Evolutionary conservation across 2,329 filamentous ascomycete genomes (phyloP).

Genomic region (Hypoxylon sp.): DNA sequence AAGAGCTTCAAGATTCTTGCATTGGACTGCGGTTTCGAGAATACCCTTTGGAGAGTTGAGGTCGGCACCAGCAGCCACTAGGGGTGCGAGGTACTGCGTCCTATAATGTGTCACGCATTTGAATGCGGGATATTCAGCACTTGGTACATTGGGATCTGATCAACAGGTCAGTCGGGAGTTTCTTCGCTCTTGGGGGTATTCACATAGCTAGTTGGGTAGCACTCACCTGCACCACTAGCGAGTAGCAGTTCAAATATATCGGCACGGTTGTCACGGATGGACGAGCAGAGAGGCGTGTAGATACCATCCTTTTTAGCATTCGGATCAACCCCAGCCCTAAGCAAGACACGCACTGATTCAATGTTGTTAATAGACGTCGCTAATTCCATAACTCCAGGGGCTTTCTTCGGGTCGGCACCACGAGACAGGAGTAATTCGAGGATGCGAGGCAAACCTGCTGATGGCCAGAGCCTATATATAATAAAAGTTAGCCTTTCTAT

Average conservation of each 20-base stretch:
- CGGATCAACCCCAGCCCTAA: conserved; percentile 72
- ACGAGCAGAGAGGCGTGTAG: conserved; percentile 77
- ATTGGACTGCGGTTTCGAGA: conserved; percentile 73
- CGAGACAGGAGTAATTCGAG: conserved; percentile 66
- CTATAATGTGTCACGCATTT: conserved; percentile 78
- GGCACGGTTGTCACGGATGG: conserved; percentile 75
- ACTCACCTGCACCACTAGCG: conserved; percentile 63
- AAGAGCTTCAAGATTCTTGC: conserved; percentile 73
- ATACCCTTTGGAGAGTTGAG: conserved; percentile 74
- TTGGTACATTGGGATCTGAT: conserved; percentile 71
- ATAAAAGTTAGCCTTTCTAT: conserved; percentile 11
- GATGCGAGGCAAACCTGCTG: conserved; percentile 38
- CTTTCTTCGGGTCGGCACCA: conserved; percentile 73
- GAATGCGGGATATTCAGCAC: conserved; percentile 76
- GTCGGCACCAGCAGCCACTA: conserved; percentile 73
- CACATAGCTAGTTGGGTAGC: not conserved
- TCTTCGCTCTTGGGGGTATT: not conserved
- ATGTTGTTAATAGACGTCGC: conserved; percentile 75
- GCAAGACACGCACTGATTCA: conserved; percentile 71
- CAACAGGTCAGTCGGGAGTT: not conserved
- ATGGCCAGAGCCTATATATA: conserved; percentile 40
- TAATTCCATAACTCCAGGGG: conserved; percentile 75
- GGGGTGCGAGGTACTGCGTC: conserved; percentile 70
- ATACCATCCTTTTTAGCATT: conserved; percentile 75
- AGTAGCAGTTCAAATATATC: conserved; percentile 75